A percentile compares a stretch with the other conserved stretches of the same genome.
phyloP scores from a whole-genome alignment of 331 rosid species.

The Malus hybrid region DNA sequence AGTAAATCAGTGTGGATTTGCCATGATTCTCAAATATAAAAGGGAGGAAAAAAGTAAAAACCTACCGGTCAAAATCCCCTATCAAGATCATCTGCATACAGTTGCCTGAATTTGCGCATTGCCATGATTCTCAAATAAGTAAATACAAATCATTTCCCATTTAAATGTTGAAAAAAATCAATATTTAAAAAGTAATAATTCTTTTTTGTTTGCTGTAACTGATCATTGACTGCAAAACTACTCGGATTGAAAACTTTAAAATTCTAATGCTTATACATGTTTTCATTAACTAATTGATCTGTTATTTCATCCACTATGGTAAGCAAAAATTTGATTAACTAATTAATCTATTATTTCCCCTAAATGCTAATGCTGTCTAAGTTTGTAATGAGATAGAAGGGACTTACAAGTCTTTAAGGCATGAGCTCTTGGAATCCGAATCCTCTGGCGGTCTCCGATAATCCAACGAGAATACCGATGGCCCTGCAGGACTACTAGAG shows the following conservation, averaged over 20 bases:
- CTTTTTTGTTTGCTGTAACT: not conserved
- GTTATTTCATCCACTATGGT: not conserved
- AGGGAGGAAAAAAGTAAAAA: not conserved
- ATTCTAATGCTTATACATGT: not conserved
- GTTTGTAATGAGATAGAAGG: slow-evolving; percentile 1
- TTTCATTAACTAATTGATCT: not conserved
- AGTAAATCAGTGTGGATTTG: not conserved
- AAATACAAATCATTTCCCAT: not conserved
- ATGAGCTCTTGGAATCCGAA: slow-evolving; percentile 32
- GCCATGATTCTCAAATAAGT: no score
- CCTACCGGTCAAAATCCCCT: slow-evolving; percentile 38
- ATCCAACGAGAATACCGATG: slow-evolving; percentile 49
- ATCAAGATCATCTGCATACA: not conserved
- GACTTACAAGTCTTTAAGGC: slow-evolving; percentile 62
- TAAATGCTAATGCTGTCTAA: not conserved
- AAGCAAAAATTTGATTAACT: not conserved
- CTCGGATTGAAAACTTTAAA: not conserved
- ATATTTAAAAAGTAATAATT: no score
- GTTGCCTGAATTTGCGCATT: not conserved
- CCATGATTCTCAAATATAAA: not conserved
- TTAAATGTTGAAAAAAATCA: not conserved
- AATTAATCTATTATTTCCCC: not conserved
- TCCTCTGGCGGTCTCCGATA: slow-evolving; percentile 13
- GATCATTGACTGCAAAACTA: not conserved
- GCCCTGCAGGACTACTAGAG: slow-evolving; percentile 5